Conservation (phyloP, 192 early-diverging fungal genomes). For the Podila verticillata region DNA sequence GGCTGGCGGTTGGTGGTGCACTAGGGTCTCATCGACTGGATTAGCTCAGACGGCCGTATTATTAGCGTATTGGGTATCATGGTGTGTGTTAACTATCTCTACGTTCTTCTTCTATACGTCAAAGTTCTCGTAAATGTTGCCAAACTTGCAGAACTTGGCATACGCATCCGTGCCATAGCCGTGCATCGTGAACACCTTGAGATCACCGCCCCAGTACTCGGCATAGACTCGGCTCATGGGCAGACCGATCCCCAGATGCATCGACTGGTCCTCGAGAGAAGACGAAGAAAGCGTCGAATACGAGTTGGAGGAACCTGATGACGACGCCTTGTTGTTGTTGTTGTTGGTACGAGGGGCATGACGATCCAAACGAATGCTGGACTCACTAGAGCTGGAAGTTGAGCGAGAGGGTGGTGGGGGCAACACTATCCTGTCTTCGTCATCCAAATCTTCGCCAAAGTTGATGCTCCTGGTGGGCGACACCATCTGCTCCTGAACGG, state of each 20-base stretch:
- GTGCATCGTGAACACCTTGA: slow-evolving; percentile 83
- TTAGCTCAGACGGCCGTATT: no score
- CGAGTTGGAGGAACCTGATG: background rate
- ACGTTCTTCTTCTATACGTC: slow-evolving; percentile 9
- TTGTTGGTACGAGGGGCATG: background rate
- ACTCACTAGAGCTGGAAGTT: background rate
- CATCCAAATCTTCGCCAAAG: background rate
- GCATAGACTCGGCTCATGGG: slow-evolving; percentile 93
- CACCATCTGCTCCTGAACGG: slow-evolving; percentile 68
- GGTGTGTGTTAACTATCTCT: no score
- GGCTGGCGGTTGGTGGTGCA: no score
- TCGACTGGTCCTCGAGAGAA: slow-evolving; percentile 23
- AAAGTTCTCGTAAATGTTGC: slow-evolving; percentile 71
- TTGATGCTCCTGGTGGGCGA: slow-evolving; percentile 15
- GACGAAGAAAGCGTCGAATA: slow-evolving; percentile 10
- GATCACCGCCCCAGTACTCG: slow-evolving; percentile 94
- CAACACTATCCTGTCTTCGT: background rate
- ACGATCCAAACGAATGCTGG: background rate
- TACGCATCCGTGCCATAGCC: slow-evolving; percentile 95
- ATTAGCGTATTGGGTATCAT: no score
- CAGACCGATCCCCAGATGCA: slow-evolving; percentile 86
- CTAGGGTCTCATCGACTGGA: no score
- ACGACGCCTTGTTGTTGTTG: background rate
- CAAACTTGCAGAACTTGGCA: slow-evolving; percentile 77
- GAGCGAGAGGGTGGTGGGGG: slow-evolving; percentile 9